Base-by-base conservation (phyloP, 306 rosid genomes). In the Rosa multiflora region DNA sequence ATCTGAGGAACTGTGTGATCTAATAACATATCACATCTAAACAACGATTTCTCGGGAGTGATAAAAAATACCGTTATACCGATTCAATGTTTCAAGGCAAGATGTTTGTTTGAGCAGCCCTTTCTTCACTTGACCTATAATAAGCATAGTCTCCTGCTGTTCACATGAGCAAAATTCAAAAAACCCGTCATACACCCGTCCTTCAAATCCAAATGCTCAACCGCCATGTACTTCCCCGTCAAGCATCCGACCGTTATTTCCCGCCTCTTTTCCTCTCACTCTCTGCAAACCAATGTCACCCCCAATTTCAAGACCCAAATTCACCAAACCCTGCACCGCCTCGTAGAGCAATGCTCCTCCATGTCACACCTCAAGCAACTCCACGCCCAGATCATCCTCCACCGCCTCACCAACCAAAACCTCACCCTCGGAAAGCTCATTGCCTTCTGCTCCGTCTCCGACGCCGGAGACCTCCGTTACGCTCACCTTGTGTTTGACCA, bases 381-480 rank as follows among this genome's bases (percentile, higher is more conserved):
- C 75, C 97, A 90, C 71, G 89, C 93, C 88, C 95, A 86, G 23
- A 80, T 88, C 88, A 81, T 86, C 78, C 87, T 88, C 81, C 93
- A 74, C 43, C 83, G 84, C 49, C 85, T 91, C 42, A 23, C 83
- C 63, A 13, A 14, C 47, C 82, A 93, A 69, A 81, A 58, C 53
- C 76, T 89, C 76, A 88, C 94, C 6, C 46, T 85, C 12, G 91
- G 90, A 59, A 90, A 89, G 72, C 47, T 89, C 21, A 37, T 89
- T 21, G 83, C 97, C 47, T 88, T 86, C 47, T 84, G 81, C 49
- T 78, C 90, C 11, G 35, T 72, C 47, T 55, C 82, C 12, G 62
- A 80, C n/a, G 5, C 81, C 0, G 89, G 94, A 1, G 70, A 83
- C 83, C 86, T 89, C 26, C 58, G 18, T 18, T 87, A 90, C 10